Base-by-base conservation (phyloP, 176 grass and related monocot genomes). In the Raddia guianensis region DNA sequence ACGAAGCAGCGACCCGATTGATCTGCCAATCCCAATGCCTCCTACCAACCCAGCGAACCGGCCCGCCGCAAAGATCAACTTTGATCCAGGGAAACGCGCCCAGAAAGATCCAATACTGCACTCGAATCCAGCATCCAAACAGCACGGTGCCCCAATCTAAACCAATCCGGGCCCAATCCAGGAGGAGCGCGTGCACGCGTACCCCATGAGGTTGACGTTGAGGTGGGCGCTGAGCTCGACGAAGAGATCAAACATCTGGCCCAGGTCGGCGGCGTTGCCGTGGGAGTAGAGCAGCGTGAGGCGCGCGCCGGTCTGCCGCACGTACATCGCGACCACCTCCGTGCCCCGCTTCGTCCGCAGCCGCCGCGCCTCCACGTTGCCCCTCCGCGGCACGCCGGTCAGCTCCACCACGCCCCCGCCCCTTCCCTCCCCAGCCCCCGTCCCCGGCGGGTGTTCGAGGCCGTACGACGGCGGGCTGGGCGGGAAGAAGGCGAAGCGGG, bases 161-260 rank as follows among this genome's bases (percentile, higher is more conserved):
- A 27, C 14, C 68, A 76, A 76, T 32, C 64, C 49, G 19, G 50
- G 55, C 8, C 75, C 37, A 50, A 21, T 6, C 34, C 27, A 51
- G 32, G 32, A 51, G 32, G 32, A 14, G 34, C 3, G 65, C 15
- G 51, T 5, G 49, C 3, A 53, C 9, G 18, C 87, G 79, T 92
- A 98, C 95, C 95, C 95, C 86, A 98, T 98, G 80, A 98, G 87
- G 80, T 94, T 98, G 74, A 94, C 92, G 85, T 93, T 89, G 42
- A 98, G 92, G 86, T 98, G 95, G 1, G 78, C 84, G 81, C 95
- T 92, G 75, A 98, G 90, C 86, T 98, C 95, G 77, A 90, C 75
- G 87, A 94, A 92, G 80, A 98, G 95, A 73, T 98, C 95, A 68
- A 89, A 94, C 95, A 98, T 92, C 87, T 94, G 95, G 56, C 95